Evolutionary conservation across 1,284 basidiomycete species (phyloP).

Genomic region (Golubevia pallescens): DNA sequence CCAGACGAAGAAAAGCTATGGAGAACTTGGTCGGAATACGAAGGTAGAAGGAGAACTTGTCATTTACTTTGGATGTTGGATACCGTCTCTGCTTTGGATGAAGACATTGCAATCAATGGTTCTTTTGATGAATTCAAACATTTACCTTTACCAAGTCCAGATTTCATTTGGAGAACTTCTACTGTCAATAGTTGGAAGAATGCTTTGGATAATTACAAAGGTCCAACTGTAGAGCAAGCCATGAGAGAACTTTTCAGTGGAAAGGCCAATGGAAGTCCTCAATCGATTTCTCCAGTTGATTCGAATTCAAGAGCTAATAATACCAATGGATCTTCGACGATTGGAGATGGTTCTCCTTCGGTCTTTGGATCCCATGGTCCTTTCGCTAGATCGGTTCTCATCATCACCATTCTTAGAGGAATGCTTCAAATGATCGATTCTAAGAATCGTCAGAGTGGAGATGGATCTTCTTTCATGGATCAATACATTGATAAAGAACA

Average conservation of each 20-base stretch:
- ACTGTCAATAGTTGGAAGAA: constrained; percentile 25
- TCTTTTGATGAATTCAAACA: constrained; percentile 35
- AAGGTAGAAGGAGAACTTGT: constrained; percentile 37
- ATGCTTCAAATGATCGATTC: constrained; percentile 46
- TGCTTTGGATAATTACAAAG: constrained; percentile 21
- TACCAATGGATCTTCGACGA: background rate
- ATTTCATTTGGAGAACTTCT: constrained; percentile 37
- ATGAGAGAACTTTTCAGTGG: constrained; percentile 25
- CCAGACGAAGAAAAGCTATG: constrained; percentile 36
- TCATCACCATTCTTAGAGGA: constrained; percentile 44
- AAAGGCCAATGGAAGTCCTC: constrained; percentile 7
- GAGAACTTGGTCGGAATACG: constrained; percentile 45
- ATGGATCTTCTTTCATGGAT: too few relatives aligned
- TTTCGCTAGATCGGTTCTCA: constrained; percentile 41
- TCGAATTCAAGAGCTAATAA: background rate
- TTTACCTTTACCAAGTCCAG: constrained; percentile 41
- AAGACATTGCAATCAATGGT: constrained; percentile 27
- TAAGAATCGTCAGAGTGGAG: too few relatives aligned
- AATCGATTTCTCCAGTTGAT: background rate
- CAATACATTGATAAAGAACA: too few relatives aligned
- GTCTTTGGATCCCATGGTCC: constrained; percentile 39
- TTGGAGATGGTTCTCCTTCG: constrained; percentile 9
- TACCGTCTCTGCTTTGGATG: constrained; percentile 41
- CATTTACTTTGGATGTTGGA: constrained; percentile 40
- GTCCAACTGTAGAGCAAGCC: constrained; percentile 35